Evolutionary conservation across 257 asterid genomes (phyloP), one percentile per base, ranked within the genome.

Genomic region (Vinca minor): DNA sequence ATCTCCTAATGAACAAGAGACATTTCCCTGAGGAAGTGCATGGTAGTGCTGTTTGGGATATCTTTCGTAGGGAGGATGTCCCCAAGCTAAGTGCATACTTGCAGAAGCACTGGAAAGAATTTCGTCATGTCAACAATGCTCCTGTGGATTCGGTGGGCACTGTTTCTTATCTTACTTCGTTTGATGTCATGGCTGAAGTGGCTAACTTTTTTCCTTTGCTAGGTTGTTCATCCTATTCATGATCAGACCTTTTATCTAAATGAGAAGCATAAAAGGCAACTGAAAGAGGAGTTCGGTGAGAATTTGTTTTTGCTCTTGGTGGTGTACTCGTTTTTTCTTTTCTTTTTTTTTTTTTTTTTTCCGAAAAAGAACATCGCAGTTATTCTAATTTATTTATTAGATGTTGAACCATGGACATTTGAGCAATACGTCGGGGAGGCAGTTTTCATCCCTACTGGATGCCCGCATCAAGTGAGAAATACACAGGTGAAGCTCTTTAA

Each of bases 1-100:
- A 66, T 45, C 39, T 26, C 64, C 62, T 57, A 29, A 65, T 55
- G 57, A 68, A 61, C 11, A 68, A 70, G 18, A 38, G 68, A 29
- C 59, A 70, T 34, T 35, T 29, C 66, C 35, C 48, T 35, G 60
- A 57, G 61, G 54, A 28, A 58, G 65, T 31, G 53, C 65, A 65
- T 54, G 74, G 74, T 5, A 80, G 82, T 69, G 85, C 85, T 56
- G 73, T 76, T 53, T 80, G 85, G 85, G 85, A 79, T 68, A 76
- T 79, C 54, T 79, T 79, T 45, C 82, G 82, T 36, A 68, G 84
- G 41, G 79, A 79, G 74, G 84, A 79, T 61, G 84, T 79, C 45
- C 77, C 82, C 29, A 79, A 76, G 72, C 49, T 79, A 54, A 71
- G 71, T 20, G 71, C 74, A n/a, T 79, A 79, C 76, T 71, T 79